These are phyloP conservation scores for Austroboletus eburneus DNA, from an alignment of 768 basidiomycete genomes.

Conservation along the genomic window DNA sequence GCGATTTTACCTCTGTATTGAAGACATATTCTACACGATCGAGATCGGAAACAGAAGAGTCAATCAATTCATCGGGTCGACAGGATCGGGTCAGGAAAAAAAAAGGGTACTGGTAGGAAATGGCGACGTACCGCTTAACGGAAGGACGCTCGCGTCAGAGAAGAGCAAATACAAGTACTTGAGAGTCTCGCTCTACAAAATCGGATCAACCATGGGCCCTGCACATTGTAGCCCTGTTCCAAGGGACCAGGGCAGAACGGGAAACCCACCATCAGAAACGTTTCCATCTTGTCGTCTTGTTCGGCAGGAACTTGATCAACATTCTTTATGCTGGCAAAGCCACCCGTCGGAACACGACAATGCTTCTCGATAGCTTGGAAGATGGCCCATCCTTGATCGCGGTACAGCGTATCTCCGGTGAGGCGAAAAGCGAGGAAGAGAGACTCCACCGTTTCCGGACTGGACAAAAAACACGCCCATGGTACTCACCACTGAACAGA, in stretches of 20 bases:
- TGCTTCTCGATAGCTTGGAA: slow-evolving; percentile 87
- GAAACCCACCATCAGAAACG: slow-evolving; percentile 75
- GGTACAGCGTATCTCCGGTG: slow-evolving; percentile 78
- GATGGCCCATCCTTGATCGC: slow-evolving; percentile 82
- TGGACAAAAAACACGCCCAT: slow-evolving; percentile 19
- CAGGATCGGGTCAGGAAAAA: no score
- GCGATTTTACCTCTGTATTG: slow-evolving; percentile 72
- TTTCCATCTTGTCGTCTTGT: slow-evolving; percentile 91
- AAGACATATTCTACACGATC: slow-evolving; percentile 67
- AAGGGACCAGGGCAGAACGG: background rate
- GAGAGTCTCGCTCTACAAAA: slow-evolving; percentile 71
- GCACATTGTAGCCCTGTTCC: no score
- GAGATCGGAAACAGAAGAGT: background rate
- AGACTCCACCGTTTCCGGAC: slow-evolving; percentile 93
- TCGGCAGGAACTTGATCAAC: slow-evolving; percentile 71
- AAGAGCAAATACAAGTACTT: slow-evolving; percentile 92
- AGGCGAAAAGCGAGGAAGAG: slow-evolving; percentile 89
- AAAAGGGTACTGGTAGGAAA: no score
- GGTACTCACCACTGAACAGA: background rate
- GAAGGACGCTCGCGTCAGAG: slow-evolving; percentile 64
- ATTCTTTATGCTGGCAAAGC: slow-evolving; percentile 79
- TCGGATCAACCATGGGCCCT: background rate
- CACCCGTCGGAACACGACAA: slow-evolving; percentile 72
- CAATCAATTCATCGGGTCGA: background rate
- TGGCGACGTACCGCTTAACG: slow-evolving; percentile 61